Evolutionary conservation across 2,329 filamentous ascomycete genomes (phyloP), one percentile per base, ranked within the genome.

Genomic region (Parastagonospora avenae): DNA sequence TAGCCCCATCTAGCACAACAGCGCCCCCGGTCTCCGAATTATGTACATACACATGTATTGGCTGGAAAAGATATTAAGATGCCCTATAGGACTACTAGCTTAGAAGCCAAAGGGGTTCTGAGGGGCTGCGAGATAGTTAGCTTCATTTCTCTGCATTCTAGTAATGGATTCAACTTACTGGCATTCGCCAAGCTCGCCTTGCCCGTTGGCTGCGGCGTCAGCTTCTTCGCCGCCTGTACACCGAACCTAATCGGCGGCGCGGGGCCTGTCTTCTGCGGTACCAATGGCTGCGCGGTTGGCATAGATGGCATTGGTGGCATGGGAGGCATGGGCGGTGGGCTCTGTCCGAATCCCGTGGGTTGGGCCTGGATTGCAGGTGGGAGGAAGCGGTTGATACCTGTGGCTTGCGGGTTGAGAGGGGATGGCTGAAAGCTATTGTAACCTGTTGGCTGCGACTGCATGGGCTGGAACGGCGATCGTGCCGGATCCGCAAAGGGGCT

Each of bases 161-260:
- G 11, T 27, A 46, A 15, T 8, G 15, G 35, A 28, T 48, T 27
- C 33, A 24, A 92, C 93, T 89, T 87, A 97, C 93, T 99, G 68
- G 94, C 94, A 85, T 95, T 90, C 45, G 90, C 83, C 62, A 99
- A 82, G 73, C 97, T 97, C 49, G 94, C 94, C 79, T 90, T 86
- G 58, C 94, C 94, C 6, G 94, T 99, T 27, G 91, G 83, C 77
- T 97, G 94, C 28, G 92, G 86, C 54, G 84, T 82, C 64, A 97
- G 77, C 74, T 90, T 94, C 76, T 92, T 91, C 28, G 85, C 79
- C 27, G 81, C 79, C 50, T 84, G 82, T 31, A 96, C 87, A 33
- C 94, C 94, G 72, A 99, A 99, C 52, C 91, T 85, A 14, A 99
- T 88, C 19, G 91, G 86, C 39, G 94, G 94, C 15, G 93, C 81